Percentiles rank a stretch among this genome's conserved stretches.
These are phyloP conservation scores for Astrocystis sublimbata DNA, from an alignment of 495 filamentous ascomycete species.

Conservation along the genomic window DNA sequence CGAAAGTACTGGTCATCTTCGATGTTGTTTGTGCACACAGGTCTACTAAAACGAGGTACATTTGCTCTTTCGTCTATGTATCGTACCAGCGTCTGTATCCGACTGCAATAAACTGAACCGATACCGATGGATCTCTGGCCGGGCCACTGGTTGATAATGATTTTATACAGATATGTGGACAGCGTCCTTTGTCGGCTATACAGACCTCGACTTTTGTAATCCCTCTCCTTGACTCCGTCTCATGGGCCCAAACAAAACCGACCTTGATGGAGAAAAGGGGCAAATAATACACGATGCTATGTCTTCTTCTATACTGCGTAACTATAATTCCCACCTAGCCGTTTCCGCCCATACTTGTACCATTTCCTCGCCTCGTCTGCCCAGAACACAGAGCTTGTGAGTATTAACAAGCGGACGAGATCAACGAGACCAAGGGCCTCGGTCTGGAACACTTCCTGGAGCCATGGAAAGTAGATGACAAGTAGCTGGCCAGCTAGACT, in stretches of 20 bases:
- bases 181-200: not conserved
- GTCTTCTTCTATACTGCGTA: conserved; percentile 45
- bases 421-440: conserved; percentile 76
- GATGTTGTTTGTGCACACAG: not conserved
- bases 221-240: conserved; percentile 9
- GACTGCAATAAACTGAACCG: not conserved
- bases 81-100: not conserved
- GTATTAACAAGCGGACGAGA: conserved; percentile 64
- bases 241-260: not conserved
- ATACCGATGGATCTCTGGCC: not conserved
- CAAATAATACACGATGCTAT: not conserved
- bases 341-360: conserved; percentile 50
- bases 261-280: not conserved
- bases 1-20: too few relatives aligned
- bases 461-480: conserved; percentile 90
- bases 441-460: conserved; percentile 94
- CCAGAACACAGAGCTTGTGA: conserved; percentile 92
- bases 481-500: conserved; percentile 81
- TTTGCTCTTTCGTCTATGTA: not conserved
- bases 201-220: not conserved
- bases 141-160: not conserved
- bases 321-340: conserved; percentile 45
- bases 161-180: conserved; percentile 5
- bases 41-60: not conserved
- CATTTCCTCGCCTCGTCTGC: conserved; percentile 90